phyloP scores from a whole-genome alignment of 2,329 filamentous ascomycete species.

The Gaeumannomyces sp. region DNA sequence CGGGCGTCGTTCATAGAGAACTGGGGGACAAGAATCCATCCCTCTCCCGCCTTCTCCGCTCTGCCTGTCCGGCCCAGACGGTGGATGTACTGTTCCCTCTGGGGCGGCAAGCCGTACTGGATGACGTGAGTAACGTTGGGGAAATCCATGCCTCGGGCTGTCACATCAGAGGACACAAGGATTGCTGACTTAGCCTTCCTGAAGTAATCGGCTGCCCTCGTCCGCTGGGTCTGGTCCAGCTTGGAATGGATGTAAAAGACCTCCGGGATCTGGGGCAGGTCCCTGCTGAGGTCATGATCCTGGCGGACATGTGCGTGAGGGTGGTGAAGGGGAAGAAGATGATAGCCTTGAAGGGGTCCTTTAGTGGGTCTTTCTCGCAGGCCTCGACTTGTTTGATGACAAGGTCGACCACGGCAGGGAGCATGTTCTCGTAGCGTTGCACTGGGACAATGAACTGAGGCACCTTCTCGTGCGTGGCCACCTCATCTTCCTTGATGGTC shows the following conservation, averaged over 20 bases:
- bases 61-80: conserved; percentile 64
- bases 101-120: conserved; percentile 47
- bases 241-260: conserved; percentile 69
- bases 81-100: conserved; percentile 55
- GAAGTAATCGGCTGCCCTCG: conserved; percentile 66
- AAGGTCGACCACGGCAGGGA: conserved; percentile 74
- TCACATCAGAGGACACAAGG: conserved; percentile 73
- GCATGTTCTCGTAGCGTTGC: conserved; percentile 64
- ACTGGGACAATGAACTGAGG: conserved; percentile 71
- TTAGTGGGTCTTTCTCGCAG: conserved; percentile 27
- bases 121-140: conserved; percentile 54
- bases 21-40: conserved; percentile 58
- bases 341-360: conserved; percentile 84
- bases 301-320: conserved; percentile 34
- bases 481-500: conserved; percentile 76
- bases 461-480: conserved; percentile 76
- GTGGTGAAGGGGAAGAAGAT: conserved; percentile 80
- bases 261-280: conserved; percentile 31
- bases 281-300: conserved; percentile 51
- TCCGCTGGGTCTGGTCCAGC: conserved; percentile 64
- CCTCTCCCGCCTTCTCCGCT: conserved; percentile 66
- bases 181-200: conserved; percentile 55
- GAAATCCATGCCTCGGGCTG: conserved; percentile 70
- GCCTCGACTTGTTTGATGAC: conserved; percentile 51
- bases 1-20: conserved; percentile 44